Evolutionary conservation across 768 basidiomycete genomes (phyloP).

Genomic region (Hygrophorus pudorinus): DNA sequence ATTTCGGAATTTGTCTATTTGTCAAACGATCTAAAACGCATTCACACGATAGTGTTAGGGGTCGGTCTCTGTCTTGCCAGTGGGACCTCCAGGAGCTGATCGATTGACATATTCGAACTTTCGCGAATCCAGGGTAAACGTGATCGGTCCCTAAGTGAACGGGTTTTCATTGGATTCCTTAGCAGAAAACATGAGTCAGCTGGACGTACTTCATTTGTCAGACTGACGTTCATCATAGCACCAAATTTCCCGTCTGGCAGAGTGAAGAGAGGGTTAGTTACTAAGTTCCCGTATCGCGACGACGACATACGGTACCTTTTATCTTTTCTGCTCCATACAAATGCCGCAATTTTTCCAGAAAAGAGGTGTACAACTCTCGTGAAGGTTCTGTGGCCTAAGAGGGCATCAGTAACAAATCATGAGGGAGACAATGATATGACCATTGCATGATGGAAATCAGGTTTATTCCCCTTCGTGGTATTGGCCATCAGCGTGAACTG

Average conservation of each 20-base stretch:
- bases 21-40: neutral
- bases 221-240: conserved; percentile 89
- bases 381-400: conserved; percentile 57
- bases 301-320: conserved; percentile 44
- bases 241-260: conserved; percentile 81
- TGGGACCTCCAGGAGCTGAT: neutral
- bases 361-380: conserved; percentile 57
- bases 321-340: conserved; percentile 69
- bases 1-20: neutral
- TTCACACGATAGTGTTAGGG: neutral
- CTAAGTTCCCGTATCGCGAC: too few species aligned
- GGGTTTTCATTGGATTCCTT: too few species aligned
- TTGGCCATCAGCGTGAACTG: conserved; percentile 90
- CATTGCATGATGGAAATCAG: conserved; percentile 92
- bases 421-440: conserved; percentile 25
- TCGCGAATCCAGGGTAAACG: conserved; percentile 74
- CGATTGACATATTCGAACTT: conserved; percentile 57
- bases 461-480: conserved; percentile 80
- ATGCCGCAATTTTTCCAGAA: conserved; percentile 57
- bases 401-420: neutral
- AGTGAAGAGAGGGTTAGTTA: too few species aligned
- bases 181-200: conserved; percentile 14
- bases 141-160: conserved; percentile 62
- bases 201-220: conserved; percentile 72
- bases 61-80: neutral